A percentile compares a stretch with the other conserved stretches of the same genome.
phyloP scores from a whole-genome alignment of 352 stramenopile species.

The Blastocystis sp. region DNA sequence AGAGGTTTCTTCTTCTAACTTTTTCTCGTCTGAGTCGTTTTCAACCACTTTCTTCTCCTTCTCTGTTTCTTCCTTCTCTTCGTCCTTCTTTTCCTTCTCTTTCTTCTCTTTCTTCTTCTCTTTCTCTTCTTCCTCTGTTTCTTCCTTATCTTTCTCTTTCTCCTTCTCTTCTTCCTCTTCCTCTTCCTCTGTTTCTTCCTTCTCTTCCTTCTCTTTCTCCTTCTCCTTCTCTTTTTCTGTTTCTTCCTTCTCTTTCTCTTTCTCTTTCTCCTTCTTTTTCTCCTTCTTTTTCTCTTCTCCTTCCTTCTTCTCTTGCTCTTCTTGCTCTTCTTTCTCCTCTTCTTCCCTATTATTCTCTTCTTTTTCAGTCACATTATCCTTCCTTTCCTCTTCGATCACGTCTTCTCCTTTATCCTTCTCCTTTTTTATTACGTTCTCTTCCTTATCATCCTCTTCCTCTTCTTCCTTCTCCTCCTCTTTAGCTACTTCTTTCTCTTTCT shows the following conservation, averaged over 20 bases:
- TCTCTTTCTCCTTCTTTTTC: not conserved
- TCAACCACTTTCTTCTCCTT: not conserved
- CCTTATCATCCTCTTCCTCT: not conserved
- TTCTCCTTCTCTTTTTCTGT: not conserved
- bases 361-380: not conserved
- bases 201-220: not conserved
- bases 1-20: not conserved
- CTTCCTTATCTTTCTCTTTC: not conserved
- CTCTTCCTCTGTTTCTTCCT: not conserved
- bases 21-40: not conserved
- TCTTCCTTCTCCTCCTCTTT: not conserved
- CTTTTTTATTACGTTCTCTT: not conserved
- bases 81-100: not conserved
- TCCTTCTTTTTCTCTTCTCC: not conserved
- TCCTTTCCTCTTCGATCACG: not conserved
- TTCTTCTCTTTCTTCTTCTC: not conserved
- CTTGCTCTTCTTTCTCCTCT: not conserved
- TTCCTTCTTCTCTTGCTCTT: not conserved
- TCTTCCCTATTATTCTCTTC: not conserved
- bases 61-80: not conserved
- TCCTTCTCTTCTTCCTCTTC: not conserved
- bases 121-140: not conserved
- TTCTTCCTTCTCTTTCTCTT: conserved; percentile 7
- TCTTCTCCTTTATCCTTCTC: not conserved
- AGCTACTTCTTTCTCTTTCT: not conserved